phyloP scores from a whole-genome alignment of 1,139 yeast genomes.

The Yamadazyma dendronema region DNA sequence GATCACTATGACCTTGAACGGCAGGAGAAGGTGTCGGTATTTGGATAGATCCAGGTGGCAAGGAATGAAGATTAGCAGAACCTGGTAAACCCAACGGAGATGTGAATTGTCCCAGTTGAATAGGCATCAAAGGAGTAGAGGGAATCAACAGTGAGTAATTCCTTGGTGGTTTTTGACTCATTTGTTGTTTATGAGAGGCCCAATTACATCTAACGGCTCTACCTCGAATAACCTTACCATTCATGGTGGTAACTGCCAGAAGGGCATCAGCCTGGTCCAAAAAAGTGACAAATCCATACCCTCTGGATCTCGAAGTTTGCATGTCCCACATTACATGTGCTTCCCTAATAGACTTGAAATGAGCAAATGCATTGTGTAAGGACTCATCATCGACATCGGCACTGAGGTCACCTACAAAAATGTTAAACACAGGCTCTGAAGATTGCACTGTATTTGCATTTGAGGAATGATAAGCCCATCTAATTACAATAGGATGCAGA shows the following conservation, averaged over 20 bases:
- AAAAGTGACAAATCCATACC: conserved; percentile 91
- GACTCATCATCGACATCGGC: conserved; percentile 81
- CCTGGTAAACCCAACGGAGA: not conserved
- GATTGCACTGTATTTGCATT: conserved; percentile 44
- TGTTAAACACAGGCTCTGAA: conserved; percentile 56
- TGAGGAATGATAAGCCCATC: conserved; percentile 80
- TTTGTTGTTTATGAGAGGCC: conserved; percentile 71
- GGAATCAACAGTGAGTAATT: not conserved
- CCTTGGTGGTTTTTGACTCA: not conserved
- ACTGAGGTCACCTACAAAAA: conserved; percentile 86
- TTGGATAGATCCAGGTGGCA: not conserved
- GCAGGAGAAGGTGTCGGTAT: too few species aligned
- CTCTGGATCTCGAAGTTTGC: conserved; percentile 89
- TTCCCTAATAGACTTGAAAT: conserved; percentile 63
- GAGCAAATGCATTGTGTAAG: conserved; percentile 57
- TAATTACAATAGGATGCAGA: conserved; percentile 58
- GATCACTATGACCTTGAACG: too few species aligned
- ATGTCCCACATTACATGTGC: conserved; percentile 98
- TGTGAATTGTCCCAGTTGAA: not conserved
- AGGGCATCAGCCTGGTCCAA: conserved; percentile 67
- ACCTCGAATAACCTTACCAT: conserved; percentile 71
- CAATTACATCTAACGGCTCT: conserved; percentile 81
- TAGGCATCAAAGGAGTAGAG: conserved; percentile 2
- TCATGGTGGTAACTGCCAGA: conserved; percentile 68
- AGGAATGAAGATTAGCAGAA: not conserved